phyloP scores from a whole-genome alignment of 148 eudicot genomes.

The Gaultheria prostrata region DNA sequence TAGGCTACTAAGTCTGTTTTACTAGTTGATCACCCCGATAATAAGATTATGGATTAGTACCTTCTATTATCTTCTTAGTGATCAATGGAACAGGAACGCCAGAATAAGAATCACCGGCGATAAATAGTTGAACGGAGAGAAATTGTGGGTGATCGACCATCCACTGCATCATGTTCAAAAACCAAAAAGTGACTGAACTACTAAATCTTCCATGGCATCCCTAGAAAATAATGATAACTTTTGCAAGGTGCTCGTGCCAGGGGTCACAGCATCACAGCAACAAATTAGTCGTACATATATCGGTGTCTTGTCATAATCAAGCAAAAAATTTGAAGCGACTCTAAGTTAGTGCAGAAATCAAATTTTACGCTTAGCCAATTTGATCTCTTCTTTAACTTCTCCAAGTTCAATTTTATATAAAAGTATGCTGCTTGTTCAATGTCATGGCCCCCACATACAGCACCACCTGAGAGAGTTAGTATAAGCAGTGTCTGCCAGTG shows the following conservation, averaged over 20 bases:
- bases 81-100: constrained; percentile 28
- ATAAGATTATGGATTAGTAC: constrained; percentile 4
- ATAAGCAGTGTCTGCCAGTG: too few relatives aligned
- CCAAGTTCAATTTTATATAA: background rate
- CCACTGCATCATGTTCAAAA: constrained; percentile 27
- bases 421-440: background rate
- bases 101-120: constrained; percentile 34
- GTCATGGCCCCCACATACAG: too few relatives aligned
- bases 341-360: too few relatives aligned
- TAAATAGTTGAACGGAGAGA: constrained; percentile 20
- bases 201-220: background rate
- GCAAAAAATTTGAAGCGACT: background rate
- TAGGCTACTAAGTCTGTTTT: too few relatives aligned
- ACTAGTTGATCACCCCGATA: too few relatives aligned
- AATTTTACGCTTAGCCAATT: background rate
- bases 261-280: background rate
- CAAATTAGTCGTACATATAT: too few relatives aligned
- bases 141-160: constrained; percentile 26
- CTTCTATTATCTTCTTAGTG: constrained; percentile 19
- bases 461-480: too few relatives aligned
- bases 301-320: background rate
- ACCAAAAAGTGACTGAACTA: background rate
- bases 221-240: background rate
- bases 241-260: background rate
- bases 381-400: background rate